phyloP scores from a whole-genome alignment of 306 rosid species.

The Cicer judaicum region DNA sequence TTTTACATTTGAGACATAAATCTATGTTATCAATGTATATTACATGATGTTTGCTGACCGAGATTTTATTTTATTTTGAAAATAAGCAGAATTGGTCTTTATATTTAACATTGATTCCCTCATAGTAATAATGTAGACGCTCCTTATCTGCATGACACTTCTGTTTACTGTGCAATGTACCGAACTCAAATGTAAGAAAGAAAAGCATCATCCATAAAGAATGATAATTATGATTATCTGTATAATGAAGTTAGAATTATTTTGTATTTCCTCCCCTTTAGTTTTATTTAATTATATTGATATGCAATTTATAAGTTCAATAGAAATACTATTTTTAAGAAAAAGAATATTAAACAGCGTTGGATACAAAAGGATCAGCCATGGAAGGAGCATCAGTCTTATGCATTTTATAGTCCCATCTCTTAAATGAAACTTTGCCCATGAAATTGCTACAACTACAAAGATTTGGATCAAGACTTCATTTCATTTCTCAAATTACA shows the following conservation, averaged over 20 bases:
- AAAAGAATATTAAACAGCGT: neutral
- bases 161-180: constrained; percentile 9
- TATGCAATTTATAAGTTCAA: constrained; percentile 8
- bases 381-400: constrained; percentile 3
- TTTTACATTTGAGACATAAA: neutral
- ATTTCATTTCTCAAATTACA: constrained; percentile 18
- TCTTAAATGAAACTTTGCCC: constrained; percentile 16
- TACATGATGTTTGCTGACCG: constrained; percentile 16
- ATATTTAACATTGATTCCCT: constrained; percentile 13
- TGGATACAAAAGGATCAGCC: constrained; percentile 10
- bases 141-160: constrained; percentile 28
- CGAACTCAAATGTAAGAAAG: constrained; percentile 7
- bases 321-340: neutral
- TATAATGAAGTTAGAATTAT: neutral
- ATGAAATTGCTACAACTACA: neutral
- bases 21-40: constrained; percentile 34
- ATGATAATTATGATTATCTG: neutral
- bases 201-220: neutral
- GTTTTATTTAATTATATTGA: constrained; percentile 17
- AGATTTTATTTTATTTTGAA: constrained; percentile 22
- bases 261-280: constrained; percentile 9
- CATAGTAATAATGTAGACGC: neutral
- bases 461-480: constrained; percentile 3
- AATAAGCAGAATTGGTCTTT: constrained; percentile 15
- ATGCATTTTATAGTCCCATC: constrained; percentile 4